Evolutionary conservation across 805 yeast species (phyloP).

Genomic region (Candida awuae): DNA sequence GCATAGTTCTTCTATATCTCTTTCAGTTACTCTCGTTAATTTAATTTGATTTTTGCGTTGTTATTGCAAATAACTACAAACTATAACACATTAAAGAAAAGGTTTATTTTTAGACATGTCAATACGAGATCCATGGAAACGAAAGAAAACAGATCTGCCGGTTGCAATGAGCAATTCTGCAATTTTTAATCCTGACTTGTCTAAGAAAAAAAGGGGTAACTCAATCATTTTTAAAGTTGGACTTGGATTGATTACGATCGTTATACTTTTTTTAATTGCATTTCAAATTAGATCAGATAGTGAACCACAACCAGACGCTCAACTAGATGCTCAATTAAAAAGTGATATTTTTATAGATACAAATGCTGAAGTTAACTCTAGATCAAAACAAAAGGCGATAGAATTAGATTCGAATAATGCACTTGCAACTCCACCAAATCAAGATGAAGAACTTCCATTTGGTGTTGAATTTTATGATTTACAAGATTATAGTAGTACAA

Average conservation of each 20-base stretch:
- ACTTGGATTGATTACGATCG: neutral
- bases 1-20: too few relatives aligned
- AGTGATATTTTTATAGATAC: too few relatives aligned
- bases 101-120: neutral
- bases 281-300: neutral
- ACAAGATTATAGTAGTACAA: constrained; percentile 45
- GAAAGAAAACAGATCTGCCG: constrained; percentile 8
- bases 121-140: constrained; percentile 10
- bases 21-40: too few relatives aligned
- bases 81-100: neutral
- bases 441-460: constrained; percentile 8
- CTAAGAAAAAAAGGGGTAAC: constrained; percentile 1
- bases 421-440: constrained; percentile 12
- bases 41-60: too few relatives aligned
- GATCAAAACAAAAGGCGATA: neutral
- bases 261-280: neutral
- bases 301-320: neutral
- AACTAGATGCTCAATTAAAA: too few relatives aligned
- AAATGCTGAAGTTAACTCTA: neutral
- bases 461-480: constrained; percentile 46
- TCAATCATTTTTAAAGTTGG: neutral
- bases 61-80: too few relatives aligned
- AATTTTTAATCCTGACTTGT: neutral
- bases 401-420: constrained; percentile 7
- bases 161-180: neutral